Percentiles rank a stretch among this genome's conserved stretches.
Conservation (phyloP, 2,329 filamentous ascomycete genomes). For the Aspergillus fischeri region DNA sequence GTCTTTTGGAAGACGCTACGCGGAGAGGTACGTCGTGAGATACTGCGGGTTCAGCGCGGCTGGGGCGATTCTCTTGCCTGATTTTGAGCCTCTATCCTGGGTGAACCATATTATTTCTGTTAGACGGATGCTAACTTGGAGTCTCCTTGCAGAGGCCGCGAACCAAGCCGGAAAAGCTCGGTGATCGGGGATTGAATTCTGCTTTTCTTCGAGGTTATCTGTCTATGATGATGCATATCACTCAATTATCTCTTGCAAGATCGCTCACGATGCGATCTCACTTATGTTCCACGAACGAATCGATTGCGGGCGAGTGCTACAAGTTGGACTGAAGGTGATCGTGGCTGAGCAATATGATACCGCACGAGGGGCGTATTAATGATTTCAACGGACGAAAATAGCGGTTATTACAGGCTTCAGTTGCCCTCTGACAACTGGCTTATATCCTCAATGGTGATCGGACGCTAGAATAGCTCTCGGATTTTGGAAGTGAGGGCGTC, state of each 20-base stretch:
- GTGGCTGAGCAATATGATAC: neutral
- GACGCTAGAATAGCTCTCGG: neutral
- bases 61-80: neutral
- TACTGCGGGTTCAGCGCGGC: neutral
- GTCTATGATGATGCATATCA: slow-evolving; percentile 8
- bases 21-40: slow-evolving; percentile 61
- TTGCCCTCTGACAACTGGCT: neutral
- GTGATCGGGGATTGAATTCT: slow-evolving; percentile 34
- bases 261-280: slow-evolving; percentile 11
- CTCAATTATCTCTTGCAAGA: slow-evolving; percentile 3
- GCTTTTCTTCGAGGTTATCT: slow-evolving; percentile 14
- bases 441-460: neutral
- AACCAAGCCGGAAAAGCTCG: slow-evolving; percentile 49
- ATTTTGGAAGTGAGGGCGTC: neutral
- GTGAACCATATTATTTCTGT: neutral
- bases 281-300: neutral
- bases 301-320: neutral
- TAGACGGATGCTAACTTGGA: slow-evolving; percentile 8
- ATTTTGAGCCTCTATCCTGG: neutral
- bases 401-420: neutral
- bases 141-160: slow-evolving; percentile 39
- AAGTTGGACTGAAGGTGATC: neutral
- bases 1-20: slow-evolving; percentile 84
- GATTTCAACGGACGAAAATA: neutral
- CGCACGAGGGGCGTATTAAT: neutral